Evolutionary conservation across 495 filamentous ascomycete genomes (phyloP), one percentile per base, ranked within the genome.

Genomic region (Podospora anserina): DNA sequence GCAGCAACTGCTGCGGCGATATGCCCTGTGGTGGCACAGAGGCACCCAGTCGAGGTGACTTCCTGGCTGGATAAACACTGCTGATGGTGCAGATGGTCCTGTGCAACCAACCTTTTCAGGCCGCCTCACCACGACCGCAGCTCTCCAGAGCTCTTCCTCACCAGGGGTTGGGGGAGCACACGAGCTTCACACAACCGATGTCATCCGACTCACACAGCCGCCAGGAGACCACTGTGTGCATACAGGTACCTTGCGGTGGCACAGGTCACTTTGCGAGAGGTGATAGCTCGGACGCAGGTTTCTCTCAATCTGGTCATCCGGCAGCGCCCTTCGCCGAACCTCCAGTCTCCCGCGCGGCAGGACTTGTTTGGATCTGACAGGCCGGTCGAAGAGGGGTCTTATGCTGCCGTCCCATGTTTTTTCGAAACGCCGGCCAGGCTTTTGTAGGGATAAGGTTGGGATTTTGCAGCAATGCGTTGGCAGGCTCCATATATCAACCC

Each of bases 221-320:
- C 59, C 59, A 49, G 39, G 5, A 49, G 9, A 5, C 5, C 9
- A 49, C 6, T 32, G 30, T 32, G 30, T 49, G 39, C 39, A 49
- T 13, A 9, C 23, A 23, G 23, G 23, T 16, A 6, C 39, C 5
- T 49, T 49, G 39, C 9, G 39, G 39, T 49, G 39, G 13, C 39
- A 49, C 39, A 49, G 39, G 5, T 49, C 13, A 49, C 39, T 49
- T 39, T 49, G 13, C 0, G 39, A 49, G 5, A 7, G 7, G 13
- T 49, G 39, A 26, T 61, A 61, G 59, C 59, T 61, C 27, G 23
- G 59, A 61, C 30, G 59, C 59, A 34, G 16, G 59, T 30, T 61
- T 61, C 27, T 23, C 59, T 61, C 59, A 61, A 30, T 61, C 59
- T 28, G 59, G 59, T 28, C 59, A 61, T 61, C 59, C 59, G 23